Evolutionary conservation across 2,329 filamentous ascomycete species (phyloP).

Genomic region (Apiospora hydei): DNA sequence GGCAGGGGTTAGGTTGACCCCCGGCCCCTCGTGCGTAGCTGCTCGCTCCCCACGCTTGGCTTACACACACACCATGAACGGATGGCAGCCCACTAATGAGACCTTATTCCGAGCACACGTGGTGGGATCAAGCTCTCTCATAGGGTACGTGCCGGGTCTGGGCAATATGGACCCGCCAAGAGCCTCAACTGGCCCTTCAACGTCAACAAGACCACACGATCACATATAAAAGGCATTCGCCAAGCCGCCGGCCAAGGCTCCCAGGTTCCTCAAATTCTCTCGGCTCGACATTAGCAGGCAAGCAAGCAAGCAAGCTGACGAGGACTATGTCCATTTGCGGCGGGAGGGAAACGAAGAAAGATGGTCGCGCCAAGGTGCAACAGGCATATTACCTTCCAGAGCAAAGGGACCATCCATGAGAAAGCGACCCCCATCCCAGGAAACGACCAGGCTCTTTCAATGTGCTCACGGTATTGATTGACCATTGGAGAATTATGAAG

Average conservation of each 20-base stretch:
- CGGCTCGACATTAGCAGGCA: neutral
- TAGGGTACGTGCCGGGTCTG: constrained; percentile 1
- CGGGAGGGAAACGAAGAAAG: neutral
- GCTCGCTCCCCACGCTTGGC: neutral
- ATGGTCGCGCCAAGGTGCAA: neutral
- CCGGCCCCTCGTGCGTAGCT: too few relatives aligned
- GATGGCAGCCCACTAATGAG: neutral
- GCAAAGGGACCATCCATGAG: neutral
- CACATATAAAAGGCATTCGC: constrained; percentile 9
- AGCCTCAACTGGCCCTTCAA: constrained; percentile 5
- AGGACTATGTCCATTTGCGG: neutral
- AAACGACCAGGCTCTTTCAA: neutral
- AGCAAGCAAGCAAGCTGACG: neutral
- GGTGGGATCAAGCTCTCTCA: constrained; percentile 19
- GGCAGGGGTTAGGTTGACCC: neutral
- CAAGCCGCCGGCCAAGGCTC: constrained; percentile 15
- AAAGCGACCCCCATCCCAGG: neutral
- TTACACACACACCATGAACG: neutral
- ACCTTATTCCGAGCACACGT: constrained; percentile 10
- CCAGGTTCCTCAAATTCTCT: neutral
- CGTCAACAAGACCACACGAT: neutral
- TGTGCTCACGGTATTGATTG: neutral
- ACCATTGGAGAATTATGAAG: neutral
- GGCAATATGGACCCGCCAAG: constrained; percentile 20
- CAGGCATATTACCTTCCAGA: neutral